These are phyloP conservation scores for Paraglomus occultum DNA, from an alignment of 192 early-diverging fungal species.

Conservation along the genomic window DNA sequence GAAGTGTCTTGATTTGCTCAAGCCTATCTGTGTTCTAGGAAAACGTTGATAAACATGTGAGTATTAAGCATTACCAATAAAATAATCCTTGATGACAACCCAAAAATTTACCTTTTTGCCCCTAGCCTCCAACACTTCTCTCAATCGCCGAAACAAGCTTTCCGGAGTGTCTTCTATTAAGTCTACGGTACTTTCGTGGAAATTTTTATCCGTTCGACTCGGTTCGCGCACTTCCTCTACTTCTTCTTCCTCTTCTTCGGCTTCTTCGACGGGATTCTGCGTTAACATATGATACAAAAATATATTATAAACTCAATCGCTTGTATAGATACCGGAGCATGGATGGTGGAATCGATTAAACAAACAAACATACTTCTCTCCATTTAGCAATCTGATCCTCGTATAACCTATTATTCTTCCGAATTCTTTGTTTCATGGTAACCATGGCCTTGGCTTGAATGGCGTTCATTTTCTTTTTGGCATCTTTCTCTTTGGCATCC, in stretches of 20 bases:
- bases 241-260: conserved; percentile 49
- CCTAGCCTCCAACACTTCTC: conserved; percentile 74
- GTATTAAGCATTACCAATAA: too few relatives aligned
- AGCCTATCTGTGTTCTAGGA: conserved; percentile 80
- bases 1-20: conserved; percentile 68
- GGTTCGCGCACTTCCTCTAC: conserved; percentile 38
- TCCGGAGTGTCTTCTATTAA: conserved; percentile 60
- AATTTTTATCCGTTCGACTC: conserved; percentile 6
- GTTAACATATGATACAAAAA: background rate
- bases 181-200: conserved; percentile 49
- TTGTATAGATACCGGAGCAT: conserved; percentile 12
- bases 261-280: conserved; percentile 46
- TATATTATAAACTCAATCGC: conserved; percentile 29
- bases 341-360: background rate
- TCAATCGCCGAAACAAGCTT: conserved; percentile 81
- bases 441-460: conserved; percentile 79
- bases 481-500: conserved; percentile 68
- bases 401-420: conserved; percentile 81
- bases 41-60: background rate
- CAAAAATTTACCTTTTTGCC: conserved; percentile 76
- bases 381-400: conserved; percentile 72
- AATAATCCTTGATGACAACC: too few relatives aligned
- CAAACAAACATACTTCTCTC: conserved; percentile 40
- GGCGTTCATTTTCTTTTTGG: conserved; percentile 83
- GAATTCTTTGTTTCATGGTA: conserved; percentile 89